Evolutionary conservation across 2,329 filamentous ascomycete genomes (phyloP), one percentile per base, ranked within the genome.

Genomic region (Blumeria hordei): DNA sequence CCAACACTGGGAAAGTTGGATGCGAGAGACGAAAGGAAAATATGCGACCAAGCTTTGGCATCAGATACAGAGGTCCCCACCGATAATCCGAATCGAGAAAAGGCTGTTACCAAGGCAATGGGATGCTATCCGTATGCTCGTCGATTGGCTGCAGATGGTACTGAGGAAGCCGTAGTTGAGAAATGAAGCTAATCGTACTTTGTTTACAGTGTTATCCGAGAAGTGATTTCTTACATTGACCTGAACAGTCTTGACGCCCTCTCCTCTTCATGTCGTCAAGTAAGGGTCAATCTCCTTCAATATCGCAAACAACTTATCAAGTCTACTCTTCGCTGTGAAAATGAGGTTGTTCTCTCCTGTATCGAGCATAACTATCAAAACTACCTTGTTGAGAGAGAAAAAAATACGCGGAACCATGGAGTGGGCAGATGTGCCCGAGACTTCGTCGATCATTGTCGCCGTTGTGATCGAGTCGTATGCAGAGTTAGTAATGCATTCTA

Each of bases 191-290:
- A 43, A 43, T 43, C 39, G 39, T n/a, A 43, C 39, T 43, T 54
- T 34, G 36, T 28, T 28, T 28, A 55, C 70, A 94, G 88, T 62
- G 78, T 94, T 64, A 79, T 85, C 61, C 77, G 80, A 59, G 77
- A 82, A 62, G 76, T 95, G 60, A 83, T 85, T 52, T 76, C 78
- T 35, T 76, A 77, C 61, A 78, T 95, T 65, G 90, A 96, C 66
- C 76, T 94, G 53, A 94, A 90, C 67, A 83, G 85, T 12, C 77
- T 95, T 62, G 82, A 94, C 67, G 80, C 82, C 59, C 77, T 96
- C 18, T 85, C 88, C 54, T 78, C 77, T 55, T 88, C 86, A 55
- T 94, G 87, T 66, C 84, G 83, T 54, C 80, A 85, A 64, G 78
- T 94, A 59, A 85, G 85, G 60, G 74, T 75, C 56, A 85, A 81